Conservation (phyloP, 805 yeast species). For the Yamadazyma akitaensis region DNA sequence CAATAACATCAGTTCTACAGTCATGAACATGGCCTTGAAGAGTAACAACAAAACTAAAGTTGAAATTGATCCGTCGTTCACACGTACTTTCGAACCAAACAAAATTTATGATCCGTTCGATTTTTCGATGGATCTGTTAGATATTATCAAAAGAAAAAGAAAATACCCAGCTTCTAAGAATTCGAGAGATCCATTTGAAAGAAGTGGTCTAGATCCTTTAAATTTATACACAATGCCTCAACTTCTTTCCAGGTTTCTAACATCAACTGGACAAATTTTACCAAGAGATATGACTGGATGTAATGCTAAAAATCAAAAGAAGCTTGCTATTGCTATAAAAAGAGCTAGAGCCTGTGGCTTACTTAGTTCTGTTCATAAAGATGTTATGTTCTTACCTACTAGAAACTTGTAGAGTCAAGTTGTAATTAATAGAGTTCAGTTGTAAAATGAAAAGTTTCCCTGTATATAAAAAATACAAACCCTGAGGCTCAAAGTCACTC, state of each 20-base stretch:
- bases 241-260: conserved; percentile 59
- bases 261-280: conserved; percentile 71
- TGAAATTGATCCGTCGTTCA: conserved; percentile 28
- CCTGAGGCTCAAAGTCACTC: not conserved
- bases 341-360: conserved; percentile 80
- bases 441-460: not conserved
- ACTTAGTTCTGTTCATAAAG: conserved; percentile 70
- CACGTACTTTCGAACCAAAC: conserved; percentile 47
- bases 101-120: conserved; percentile 79
- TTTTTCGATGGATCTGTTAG: conserved; percentile 58
- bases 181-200: conserved; percentile 40
- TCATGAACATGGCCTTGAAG: conserved; percentile 34
- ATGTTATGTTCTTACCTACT: conserved; percentile 44
- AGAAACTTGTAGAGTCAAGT: conserved; percentile 27
- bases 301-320: conserved; percentile 61
- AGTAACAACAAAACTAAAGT: conserved; percentile 33
- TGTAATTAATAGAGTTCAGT: not conserved
- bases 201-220: conserved; percentile 59
- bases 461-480: conserved; percentile 5
- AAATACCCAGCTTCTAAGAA: conserved; percentile 17
- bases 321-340: conserved; percentile 71
- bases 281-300: conserved; percentile 73
- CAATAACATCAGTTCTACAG: conserved; percentile 25
- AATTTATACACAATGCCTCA: conserved; percentile 73
- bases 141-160: conserved; percentile 43